phyloP scores from a whole-genome alignment of 2,329 filamentous ascomycete genomes.

The Ophiostoma perfectum region DNA sequence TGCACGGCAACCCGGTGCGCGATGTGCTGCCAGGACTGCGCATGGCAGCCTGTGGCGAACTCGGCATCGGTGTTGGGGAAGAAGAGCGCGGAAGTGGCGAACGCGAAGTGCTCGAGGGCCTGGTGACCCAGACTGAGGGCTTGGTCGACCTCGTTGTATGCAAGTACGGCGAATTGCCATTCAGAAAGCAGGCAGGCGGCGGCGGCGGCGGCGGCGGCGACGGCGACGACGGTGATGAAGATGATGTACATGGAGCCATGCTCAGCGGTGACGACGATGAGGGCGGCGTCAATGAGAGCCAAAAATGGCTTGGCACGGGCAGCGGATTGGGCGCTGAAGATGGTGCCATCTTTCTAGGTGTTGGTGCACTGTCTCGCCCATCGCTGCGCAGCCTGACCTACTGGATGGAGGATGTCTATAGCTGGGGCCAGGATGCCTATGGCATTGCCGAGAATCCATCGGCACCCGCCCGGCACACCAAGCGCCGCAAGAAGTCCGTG shows the following conservation, averaged over 20 bases:
- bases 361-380: constrained; percentile 63
- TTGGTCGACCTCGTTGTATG: constrained; percentile 84
- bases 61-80: constrained; percentile 90
- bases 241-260: not conserved
- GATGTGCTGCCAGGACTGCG: constrained; percentile 79
- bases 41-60: constrained; percentile 80
- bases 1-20: constrained; percentile 81
- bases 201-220: constrained; percentile 29
- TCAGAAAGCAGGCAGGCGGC: not conserved
- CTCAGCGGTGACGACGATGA: not conserved
- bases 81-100: constrained; percentile 93
- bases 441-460: constrained; percentile 75
- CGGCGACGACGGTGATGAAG: not conserved
- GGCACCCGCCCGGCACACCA: constrained; percentile 52
- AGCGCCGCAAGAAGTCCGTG: constrained; percentile 31
- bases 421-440: constrained; percentile 77
- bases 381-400: constrained; percentile 69
- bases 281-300: constrained; percentile 25
- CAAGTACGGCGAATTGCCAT: constrained; percentile 57
- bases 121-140: constrained; percentile 72
- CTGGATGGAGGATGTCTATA: constrained; percentile 87
- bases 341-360: constrained; percentile 79
- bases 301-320: constrained; percentile 67
- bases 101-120: constrained; percentile 86
- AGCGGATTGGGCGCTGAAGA: constrained; percentile 64